Conservation (phyloP, 345 rosid genomes). For the Aquilaria yunnanensis region DNA sequence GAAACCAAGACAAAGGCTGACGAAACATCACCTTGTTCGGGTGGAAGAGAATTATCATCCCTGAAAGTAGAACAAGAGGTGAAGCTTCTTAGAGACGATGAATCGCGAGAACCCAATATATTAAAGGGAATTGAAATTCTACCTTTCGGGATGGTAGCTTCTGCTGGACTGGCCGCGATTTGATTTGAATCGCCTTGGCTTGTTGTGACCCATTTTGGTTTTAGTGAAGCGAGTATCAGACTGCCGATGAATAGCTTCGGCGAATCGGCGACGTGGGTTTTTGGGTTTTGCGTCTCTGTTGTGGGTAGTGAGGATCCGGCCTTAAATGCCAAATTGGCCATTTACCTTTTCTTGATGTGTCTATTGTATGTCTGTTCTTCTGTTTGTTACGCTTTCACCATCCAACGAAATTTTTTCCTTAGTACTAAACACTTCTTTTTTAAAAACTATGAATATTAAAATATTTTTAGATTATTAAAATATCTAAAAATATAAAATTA, state of each 20-base stretch:
- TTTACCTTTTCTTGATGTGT: no score
- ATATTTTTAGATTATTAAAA: no score
- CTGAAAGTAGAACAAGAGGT: conserved; percentile 18
- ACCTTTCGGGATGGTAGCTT: conserved; percentile 33
- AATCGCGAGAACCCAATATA: neutral
- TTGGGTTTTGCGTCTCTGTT: no score
- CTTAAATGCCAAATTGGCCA: no score
- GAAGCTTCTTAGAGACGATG: neutral
- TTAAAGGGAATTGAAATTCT: conserved; percentile 3
- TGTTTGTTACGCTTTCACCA: no score
- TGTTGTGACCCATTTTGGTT: conserved; percentile 43
- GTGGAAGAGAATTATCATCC: conserved; percentile 60
- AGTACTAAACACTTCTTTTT: no score
- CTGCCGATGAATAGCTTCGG: no score
- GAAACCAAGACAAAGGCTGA: neutral
- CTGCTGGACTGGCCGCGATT: conserved; percentile 46
- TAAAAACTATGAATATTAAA: no score
- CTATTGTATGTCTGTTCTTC: no score
- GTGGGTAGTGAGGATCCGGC: no score
- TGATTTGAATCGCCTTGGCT: conserved; percentile 37
- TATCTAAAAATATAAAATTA: no score
- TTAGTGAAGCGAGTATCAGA: neutral
- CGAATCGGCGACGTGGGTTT: neutral
- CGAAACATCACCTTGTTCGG: conserved; percentile 32
- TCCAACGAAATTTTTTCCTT: no score